These are phyloP conservation scores for Sesbania bispinosa DNA, from an alignment of 306 rosid genomes.

Conservation along the genomic window DNA sequence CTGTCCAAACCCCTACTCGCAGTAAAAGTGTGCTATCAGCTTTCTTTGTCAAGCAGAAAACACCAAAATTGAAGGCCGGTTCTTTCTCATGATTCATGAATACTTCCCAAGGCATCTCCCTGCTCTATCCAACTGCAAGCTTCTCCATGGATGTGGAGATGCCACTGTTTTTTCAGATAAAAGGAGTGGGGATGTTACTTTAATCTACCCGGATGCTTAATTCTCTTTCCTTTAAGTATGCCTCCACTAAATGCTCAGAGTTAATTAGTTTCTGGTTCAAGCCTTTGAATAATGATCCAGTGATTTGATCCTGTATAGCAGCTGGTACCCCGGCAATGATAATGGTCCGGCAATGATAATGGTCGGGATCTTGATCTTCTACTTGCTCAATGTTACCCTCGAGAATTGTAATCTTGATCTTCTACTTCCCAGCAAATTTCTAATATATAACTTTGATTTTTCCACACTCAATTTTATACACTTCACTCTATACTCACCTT, in stretches of 20 bases:
- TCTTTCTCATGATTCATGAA: slow-evolving; percentile 59
- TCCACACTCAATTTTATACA: too few relatives aligned
- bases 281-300: slow-evolving; percentile 46
- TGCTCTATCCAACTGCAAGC: slow-evolving; percentile 1
- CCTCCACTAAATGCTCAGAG: slow-evolving; percentile 8
- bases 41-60: slow-evolving; percentile 80
- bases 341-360: too few relatives aligned
- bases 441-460: too few relatives aligned
- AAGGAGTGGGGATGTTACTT: not conserved
- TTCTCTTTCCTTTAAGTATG: slow-evolving; percentile 17
- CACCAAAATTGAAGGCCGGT: slow-evolving; percentile 55
- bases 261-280: slow-evolving; percentile 17
- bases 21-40: slow-evolving; percentile 90
- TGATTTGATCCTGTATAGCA: slow-evolving; percentile 36
- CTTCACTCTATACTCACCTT: too few relatives aligned
- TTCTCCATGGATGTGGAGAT: slow-evolving; percentile 19
- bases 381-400: not conserved
- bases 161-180: not conserved
- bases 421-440: too few relatives aligned
- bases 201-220: slow-evolving; percentile 21
- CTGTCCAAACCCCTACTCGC: slow-evolving; percentile 57
- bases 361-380: slow-evolving; percentile 34
- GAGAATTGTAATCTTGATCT: slow-evolving; percentile 26
- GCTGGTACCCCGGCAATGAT: slow-evolving; percentile 19
- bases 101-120: slow-evolving; percentile 4